Base-by-base conservation (phyloP, 768 basidiomycete genomes). In the Boletus rubroflammeus region DNA sequence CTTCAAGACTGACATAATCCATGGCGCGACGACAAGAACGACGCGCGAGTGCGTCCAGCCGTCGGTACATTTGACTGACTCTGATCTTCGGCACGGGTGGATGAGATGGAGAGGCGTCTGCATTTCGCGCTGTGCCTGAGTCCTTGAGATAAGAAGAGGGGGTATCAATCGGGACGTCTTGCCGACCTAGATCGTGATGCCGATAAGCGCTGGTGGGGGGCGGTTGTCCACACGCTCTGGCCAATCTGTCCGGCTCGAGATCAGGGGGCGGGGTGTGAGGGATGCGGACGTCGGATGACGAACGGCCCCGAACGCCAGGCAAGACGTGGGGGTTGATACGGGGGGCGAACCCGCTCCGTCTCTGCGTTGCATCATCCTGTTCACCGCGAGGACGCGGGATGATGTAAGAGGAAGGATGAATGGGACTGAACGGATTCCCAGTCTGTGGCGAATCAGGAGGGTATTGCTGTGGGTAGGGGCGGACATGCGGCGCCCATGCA, bases 181-280 rank as follows among this genome's bases (percentile, higher is more conserved):
- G 46, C 8, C 53, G 48, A 46, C n/a, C 26, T 19, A 38, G 53
- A 48, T 56, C 56, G 13, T 62, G 39, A 1, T 34, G 44, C 14
- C 32, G 55, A 56, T 67, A 51, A 43, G 51, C 14, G 19, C 45
- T 9, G 8, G 26, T n/a, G 9, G 42, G 38, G n/a, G 55, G 19
- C 1, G 59, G 41, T 26, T 67, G 63, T 13, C 68, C 66, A 17
- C 67, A 69, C 7, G 69, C 69, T 44, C 67, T 59, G 7, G 63
- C 69, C 14, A 69, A 43, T 52, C 67, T 60, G 35, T 69, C 68
- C 4, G 57, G 54, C 36, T 69, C 68, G 49, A 69, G 59, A 47
- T 71, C 68, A 50, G 61, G 61, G 26, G 62, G 60, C 9, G 67
- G 60, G 23, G 64, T 59, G 19, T 57, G 53, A 10, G 42, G 39